These are phyloP conservation scores for Albugo laibachii DNA, from an alignment of 352 stramenopile genomes.

Conservation along the genomic window DNA sequence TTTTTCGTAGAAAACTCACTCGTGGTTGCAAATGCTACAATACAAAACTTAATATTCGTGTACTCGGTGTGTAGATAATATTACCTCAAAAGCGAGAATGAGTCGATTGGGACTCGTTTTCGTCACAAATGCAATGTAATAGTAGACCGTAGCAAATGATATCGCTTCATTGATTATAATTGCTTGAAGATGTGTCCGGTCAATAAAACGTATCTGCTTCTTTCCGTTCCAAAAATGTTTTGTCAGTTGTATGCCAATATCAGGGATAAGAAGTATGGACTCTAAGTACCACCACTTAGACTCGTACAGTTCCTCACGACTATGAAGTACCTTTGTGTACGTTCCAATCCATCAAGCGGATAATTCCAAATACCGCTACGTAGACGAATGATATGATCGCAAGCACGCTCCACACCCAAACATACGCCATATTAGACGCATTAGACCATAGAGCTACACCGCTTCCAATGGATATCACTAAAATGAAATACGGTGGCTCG, in stretches of 20 bases:
- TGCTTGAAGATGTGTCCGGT: conserved; percentile 23
- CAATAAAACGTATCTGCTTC: conserved; percentile 18
- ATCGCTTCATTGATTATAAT: conserved; percentile 73
- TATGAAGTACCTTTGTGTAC: background rate
- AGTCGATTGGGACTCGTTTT: conserved; percentile 28
- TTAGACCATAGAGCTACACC: conserved; percentile 1
- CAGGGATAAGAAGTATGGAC: conserved; percentile 49
- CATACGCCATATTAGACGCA: background rate
- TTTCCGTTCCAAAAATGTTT: conserved; percentile 29
- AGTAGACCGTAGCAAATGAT: conserved; percentile 54
- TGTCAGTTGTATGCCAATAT: conserved; percentile 47
- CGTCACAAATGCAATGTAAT: conserved; percentile 64
- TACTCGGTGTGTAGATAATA: background rate
- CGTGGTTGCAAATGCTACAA: no score
- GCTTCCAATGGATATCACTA: conserved; percentile 2
- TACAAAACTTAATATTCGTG: no score
- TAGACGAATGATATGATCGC: background rate
- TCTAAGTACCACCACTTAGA: conserved; percentile 13
- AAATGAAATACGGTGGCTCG: background rate
- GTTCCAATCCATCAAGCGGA: background rate
- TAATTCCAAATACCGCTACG: background rate
- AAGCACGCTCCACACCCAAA: background rate
- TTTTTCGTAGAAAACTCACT: no score
- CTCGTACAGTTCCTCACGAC: no score
- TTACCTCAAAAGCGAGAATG: conserved; percentile 59